Evolutionary conservation across 495 filamentous ascomycete genomes (phyloP).

Genomic region (Trichodelitschia bisporula): DNA sequence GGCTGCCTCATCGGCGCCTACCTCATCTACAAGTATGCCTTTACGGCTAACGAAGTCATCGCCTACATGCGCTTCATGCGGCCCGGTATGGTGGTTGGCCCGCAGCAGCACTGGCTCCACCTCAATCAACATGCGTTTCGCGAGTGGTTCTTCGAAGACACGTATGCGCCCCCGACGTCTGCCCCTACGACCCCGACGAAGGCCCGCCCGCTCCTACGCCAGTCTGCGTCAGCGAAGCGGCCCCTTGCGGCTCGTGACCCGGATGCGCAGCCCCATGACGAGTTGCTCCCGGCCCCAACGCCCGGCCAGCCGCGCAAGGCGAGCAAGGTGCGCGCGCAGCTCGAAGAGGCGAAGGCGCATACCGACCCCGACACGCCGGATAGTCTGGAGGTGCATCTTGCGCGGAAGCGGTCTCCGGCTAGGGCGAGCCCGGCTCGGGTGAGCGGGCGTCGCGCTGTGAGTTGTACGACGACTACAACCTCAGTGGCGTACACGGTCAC

Average conservation of each 20-base stretch:
- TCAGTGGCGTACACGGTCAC: conserved; percentile 27
- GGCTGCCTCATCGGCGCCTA: conserved; percentile 94
- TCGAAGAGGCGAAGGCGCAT: neutral
- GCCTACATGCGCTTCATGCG: conserved; percentile 99
- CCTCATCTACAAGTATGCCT: conserved; percentile 92
- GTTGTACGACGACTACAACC: conserved; percentile 32
- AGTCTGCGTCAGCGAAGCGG: conserved; percentile 27
- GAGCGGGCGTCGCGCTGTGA: conserved; percentile 28
- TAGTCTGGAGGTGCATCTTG: conserved; percentile 17
- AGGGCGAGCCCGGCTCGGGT: conserved; percentile 20
- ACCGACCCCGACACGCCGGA: conserved; percentile 16
- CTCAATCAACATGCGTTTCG: conserved; percentile 91
- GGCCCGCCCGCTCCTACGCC: conserved; percentile 20
- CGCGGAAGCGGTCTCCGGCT: conserved; percentile 15
- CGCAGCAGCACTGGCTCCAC: conserved; percentile 98
- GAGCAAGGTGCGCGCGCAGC: conserved; percentile 19
- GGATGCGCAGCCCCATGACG: conserved; percentile 22
- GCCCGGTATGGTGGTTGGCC: conserved; percentile 95
- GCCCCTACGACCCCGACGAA: conserved; percentile 59
- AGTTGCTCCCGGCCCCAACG: conserved; percentile 81
- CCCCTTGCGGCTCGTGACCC: neutral
- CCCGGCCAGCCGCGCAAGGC: conserved; percentile 89
- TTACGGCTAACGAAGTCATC: conserved; percentile 95
- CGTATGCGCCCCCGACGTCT: conserved; percentile 36
- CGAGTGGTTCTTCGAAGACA: conserved; percentile 94